These are phyloP conservation scores for Ustilago esculenta DNA, from an alignment of 1,284 basidiomycete species.

Conservation along the genomic window DNA sequence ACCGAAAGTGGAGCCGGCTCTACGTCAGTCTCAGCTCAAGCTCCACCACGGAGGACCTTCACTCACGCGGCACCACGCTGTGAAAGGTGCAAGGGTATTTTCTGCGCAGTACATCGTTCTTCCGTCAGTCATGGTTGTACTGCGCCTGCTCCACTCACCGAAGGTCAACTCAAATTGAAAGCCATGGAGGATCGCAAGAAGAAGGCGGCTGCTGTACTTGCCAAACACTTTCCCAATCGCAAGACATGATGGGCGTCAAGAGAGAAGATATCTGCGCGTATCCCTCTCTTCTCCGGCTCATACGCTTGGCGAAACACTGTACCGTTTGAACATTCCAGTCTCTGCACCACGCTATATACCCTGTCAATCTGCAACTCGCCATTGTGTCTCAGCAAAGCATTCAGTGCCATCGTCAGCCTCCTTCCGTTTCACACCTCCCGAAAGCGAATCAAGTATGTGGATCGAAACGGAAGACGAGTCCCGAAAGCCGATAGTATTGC, in stretches of 20 bases:
- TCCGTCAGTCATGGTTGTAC: conserved; percentile 46
- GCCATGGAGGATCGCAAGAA: conserved; percentile 55
- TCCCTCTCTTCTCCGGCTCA: background rate
- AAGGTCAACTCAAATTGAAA: conserved; percentile 52
- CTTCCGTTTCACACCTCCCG: too few species aligned
- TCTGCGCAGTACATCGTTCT: conserved; percentile 51
- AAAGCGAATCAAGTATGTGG: too few species aligned
- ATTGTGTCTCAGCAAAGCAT: background rate
- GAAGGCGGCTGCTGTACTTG: conserved; percentile 55
- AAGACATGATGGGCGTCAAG: conserved; percentile 12
- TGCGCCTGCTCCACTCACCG: conserved; percentile 47
- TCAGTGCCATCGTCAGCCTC: background rate
- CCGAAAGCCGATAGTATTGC: background rate
- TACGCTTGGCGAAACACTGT: too few species aligned
- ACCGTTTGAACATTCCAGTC: too few species aligned
- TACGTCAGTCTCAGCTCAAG: background rate
- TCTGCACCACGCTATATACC: conserved; percentile 12
- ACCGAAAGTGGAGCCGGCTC: background rate
- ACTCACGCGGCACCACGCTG: conserved; percentile 54
- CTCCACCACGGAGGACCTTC: conserved; percentile 16
- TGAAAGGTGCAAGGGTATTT: conserved; percentile 53
- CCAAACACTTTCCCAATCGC: conserved; percentile 54
- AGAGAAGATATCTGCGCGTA: too few species aligned
- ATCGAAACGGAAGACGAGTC: too few species aligned
- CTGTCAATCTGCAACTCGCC: conserved; percentile 6